Evolutionary conservation across 257 asterid species (phyloP).

Genomic region (Plectranthus barbatus): DNA sequence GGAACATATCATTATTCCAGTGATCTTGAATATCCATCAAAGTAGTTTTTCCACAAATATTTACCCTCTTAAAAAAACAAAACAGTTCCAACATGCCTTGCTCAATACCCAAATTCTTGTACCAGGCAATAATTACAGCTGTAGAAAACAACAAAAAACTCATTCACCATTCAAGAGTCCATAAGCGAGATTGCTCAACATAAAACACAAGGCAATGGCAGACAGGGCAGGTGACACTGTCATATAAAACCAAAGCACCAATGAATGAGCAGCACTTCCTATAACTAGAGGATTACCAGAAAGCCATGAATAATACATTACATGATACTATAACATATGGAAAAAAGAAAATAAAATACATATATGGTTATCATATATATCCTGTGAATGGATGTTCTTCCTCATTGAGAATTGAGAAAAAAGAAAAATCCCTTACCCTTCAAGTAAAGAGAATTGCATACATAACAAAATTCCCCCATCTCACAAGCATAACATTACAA

Average conservation of each 20-base stretch:
- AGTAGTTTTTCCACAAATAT: constrained; percentile 17
- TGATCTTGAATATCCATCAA: constrained; percentile 18
- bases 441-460: background rate
- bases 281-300: constrained; percentile 3
- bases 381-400: background rate
- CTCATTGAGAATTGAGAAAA: background rate
- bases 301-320: background rate
- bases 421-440: background rate
- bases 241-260: constrained; percentile 11
- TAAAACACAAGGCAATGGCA: constrained; percentile 18
- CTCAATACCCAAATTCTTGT: constrained; percentile 72
- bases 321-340: background rate
- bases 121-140: constrained; percentile 76
- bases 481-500: background rate
- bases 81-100: constrained; percentile 52
- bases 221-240: constrained; percentile 11
- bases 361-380: background rate
- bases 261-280: constrained; percentile 3
- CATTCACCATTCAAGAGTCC: constrained; percentile 42
- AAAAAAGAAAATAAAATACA: background rate
- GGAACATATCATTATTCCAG: constrained; percentile 10
- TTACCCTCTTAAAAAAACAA: constrained; percentile 32
- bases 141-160: constrained; percentile 72
- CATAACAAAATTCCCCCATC: background rate
- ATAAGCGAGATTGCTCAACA: constrained; percentile 22